phyloP scores from a whole-genome alignment of 805 yeast genomes.

The Saturnispora diversa region DNA sequence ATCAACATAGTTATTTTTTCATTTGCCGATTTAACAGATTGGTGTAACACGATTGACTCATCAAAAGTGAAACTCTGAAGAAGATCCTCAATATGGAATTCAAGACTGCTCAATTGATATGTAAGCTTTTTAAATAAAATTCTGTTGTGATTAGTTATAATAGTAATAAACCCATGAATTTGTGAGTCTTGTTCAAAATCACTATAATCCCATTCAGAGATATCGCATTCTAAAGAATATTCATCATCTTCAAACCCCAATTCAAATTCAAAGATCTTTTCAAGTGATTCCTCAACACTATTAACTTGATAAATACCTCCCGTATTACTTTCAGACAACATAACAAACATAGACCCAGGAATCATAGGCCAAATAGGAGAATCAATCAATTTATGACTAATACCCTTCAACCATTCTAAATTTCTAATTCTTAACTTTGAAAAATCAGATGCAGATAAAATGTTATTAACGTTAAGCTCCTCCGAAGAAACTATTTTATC shows the following conservation, averaged over 20 bases:
- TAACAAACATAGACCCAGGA: conserved; percentile 12
- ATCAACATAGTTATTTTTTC: neutral
- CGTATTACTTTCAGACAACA: conserved; percentile 12
- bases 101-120: neutral
- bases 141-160: conserved; percentile 13
- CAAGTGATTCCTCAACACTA: neutral
- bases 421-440: conserved; percentile 13
- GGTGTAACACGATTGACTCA: conserved; percentile 1
- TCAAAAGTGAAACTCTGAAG: neutral
- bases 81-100: neutral
- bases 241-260: conserved; percentile 11
- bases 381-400: conserved; percentile 5
- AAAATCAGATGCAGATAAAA: conserved; percentile 9
- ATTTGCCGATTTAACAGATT: neutral
- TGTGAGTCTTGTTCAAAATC: neutral
- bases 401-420: conserved; percentile 14
- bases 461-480: conserved; percentile 2
- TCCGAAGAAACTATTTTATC: conserved; percentile 7
- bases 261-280: conserved; percentile 6
- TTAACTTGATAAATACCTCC: conserved; percentile 12
- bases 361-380: conserved; percentile 14
- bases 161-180: conserved; percentile 6
- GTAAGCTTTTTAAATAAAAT: conserved; percentile 5
- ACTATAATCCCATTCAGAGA: conserved; percentile 14
- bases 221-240: conserved; percentile 10